These are phyloP conservation scores for Nigrospora oryzae DNA, from an alignment of 2,329 filamentous ascomycete species.

Conservation along the genomic window DNA sequence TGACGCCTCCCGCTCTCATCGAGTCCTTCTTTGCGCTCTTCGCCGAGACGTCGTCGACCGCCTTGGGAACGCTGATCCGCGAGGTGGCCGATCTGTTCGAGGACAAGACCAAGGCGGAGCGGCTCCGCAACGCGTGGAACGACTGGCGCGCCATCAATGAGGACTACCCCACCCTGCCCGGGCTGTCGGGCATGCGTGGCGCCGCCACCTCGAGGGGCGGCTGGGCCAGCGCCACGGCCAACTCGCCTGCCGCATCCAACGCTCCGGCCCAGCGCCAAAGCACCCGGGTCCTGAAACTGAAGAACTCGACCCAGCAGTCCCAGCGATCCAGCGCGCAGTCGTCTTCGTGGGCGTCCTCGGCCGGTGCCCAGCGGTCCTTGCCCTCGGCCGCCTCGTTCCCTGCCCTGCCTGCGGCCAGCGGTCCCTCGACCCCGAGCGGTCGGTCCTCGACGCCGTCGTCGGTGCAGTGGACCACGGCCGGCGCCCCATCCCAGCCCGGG, in stretches of 20 bases:
- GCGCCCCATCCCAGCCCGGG: too few relatives aligned
- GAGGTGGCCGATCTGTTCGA: constrained; percentile 93
- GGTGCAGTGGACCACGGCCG: too few relatives aligned
- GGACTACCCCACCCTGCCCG: constrained; percentile 84
- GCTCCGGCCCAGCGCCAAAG: constrained; percentile 39
- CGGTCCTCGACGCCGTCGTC: too few relatives aligned
- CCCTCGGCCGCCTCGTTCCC: constrained; percentile 15
- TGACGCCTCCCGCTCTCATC: constrained; percentile 69
- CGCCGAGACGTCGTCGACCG: constrained; percentile 64
- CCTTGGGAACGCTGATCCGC: constrained; percentile 81
- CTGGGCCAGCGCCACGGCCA: constrained; percentile 52
- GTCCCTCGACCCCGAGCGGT: not conserved
- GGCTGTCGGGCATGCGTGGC: constrained; percentile 60
- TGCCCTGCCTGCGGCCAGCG: constrained; percentile 14
- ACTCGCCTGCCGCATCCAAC: constrained; percentile 43
- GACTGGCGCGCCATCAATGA: constrained; percentile 95
- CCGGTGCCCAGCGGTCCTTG: constrained; percentile 6
- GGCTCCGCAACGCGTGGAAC: constrained; percentile 77
- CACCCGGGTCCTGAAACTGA: constrained; percentile 47
- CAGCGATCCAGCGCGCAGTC: constrained; percentile 20
- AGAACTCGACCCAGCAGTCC: constrained; percentile 39
- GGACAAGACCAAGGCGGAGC: constrained; percentile 63
- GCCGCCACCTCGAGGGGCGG: constrained; percentile 46
- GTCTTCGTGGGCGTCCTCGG: constrained; percentile 2
- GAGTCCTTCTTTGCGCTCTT: constrained; percentile 85